Conservation (phyloP, 2,329 filamentous ascomycete species). For the Microdochium nivale region DNA sequence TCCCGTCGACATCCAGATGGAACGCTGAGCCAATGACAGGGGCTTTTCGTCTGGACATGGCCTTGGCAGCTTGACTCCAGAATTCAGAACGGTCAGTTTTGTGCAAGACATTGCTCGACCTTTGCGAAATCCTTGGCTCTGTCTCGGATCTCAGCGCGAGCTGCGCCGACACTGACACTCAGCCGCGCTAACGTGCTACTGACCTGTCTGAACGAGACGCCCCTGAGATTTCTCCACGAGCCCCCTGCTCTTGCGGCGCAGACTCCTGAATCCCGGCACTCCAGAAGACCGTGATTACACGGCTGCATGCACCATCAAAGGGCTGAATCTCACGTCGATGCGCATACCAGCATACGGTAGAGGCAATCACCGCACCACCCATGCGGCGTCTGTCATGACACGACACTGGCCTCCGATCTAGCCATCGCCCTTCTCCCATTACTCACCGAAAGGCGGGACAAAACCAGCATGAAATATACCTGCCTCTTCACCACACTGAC, state of each 20-base stretch:
- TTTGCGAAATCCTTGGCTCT: no score
- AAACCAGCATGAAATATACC: no score
- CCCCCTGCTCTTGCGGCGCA: not conserved
- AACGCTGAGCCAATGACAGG: not conserved
- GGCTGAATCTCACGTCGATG: not conserved
- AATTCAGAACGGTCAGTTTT: no score
- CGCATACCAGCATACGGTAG: no score
- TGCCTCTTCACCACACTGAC: no score
- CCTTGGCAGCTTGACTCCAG: not conserved
- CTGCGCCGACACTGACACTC: not conserved
- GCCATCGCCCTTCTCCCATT: no score
- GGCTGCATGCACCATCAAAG: not conserved
- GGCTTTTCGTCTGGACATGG: not conserved
- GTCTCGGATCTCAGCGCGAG: no score
- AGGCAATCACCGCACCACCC: no score
- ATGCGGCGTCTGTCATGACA: no score
- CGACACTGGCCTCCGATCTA: no score
- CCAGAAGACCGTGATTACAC: not conserved
- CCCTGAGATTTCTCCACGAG: not conserved
- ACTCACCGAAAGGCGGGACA: no score
- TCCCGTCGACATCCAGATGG: not conserved
- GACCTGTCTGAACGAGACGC: not conserved
- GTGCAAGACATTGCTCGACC: no score
- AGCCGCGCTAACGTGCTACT: not conserved
- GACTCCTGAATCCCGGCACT: not conserved